Evolutionary conservation across 208 protist genomes (phyloP), one percentile per base, ranked within the genome.

Genomic region (Crithidia brevicula): DNA sequence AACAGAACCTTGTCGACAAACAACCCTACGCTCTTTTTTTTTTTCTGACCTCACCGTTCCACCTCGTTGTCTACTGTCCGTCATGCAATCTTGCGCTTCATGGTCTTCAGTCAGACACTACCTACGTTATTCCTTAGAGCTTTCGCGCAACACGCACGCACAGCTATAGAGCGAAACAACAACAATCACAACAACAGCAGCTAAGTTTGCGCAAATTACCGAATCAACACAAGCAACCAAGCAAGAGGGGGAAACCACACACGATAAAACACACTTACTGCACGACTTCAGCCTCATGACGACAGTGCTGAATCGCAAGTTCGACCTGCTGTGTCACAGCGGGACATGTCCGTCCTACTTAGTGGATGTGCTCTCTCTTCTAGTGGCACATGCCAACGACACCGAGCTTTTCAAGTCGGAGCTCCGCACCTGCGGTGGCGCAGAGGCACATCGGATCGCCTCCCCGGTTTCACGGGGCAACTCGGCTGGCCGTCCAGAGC

Each of bases 371-470:
- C 53, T 94, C 9, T 83, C 83, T 0, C 61, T 92, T 18, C 74
- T 94, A 7, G 89, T 94, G 22, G 85, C 82, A 22, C 89, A 94
- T 56, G 83, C 85, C 42, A 91, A 94, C 36, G 89, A 94, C 36
- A 90, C 85, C 6, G 85, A 89, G 57, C 68, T 89, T 15, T 85
- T 90, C 71, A 94, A 92, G 67, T 64, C 61, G n/a, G 83, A 88
- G 65, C 52, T 84, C 50, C 84, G 81, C 20, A 28, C 30, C 8
- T 27, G 52, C 36, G 54, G 40, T 49, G 30, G 36, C 11, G 7
- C 46, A 7, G 31, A 25, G 45, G 25, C 15, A 5, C 23, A 4
- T 3, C 53, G 20, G 20, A 11, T 30, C 11, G 34, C 31, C 4
- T 13, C 18, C 30, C 20, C 5, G 4, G 16, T 22, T 11, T 31